Evolutionary conservation across 495 filamentous ascomycete genomes (phyloP).

Genomic region (Tetracladium setigerum): DNA sequence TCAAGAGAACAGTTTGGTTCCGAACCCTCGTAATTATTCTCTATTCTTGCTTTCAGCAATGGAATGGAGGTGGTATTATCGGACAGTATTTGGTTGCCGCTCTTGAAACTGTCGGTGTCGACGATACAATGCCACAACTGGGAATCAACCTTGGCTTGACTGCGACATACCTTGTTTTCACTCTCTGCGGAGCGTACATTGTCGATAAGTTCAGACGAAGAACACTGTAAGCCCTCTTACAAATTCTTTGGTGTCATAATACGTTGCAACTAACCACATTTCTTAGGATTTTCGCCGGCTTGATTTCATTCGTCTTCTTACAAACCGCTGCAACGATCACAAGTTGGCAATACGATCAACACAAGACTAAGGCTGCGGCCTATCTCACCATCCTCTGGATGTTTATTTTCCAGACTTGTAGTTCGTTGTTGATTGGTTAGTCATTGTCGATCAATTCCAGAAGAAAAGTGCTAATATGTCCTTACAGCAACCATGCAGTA

Average conservation of each 20-base stretch:
- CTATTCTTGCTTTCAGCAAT: conserved; percentile 37
- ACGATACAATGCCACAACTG: conserved; percentile 23
- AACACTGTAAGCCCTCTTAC: conserved; percentile 15
- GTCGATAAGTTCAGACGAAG: conserved; percentile 31
- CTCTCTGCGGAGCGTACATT: conserved; percentile 28
- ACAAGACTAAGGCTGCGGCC: conserved; percentile 20
- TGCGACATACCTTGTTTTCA: conserved; percentile 34
- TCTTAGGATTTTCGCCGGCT: conserved; percentile 25
- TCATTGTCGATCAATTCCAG: too few species aligned
- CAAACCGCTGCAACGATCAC: conserved; percentile 34
- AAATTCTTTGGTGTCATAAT: too few species aligned
- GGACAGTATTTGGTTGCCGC: conserved; percentile 34
- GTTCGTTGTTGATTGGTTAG: conserved; percentile 19
- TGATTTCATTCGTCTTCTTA: conserved; percentile 31
- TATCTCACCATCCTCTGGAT: conserved; percentile 33
- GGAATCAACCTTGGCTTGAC: conserved; percentile 34
- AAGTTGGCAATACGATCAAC: conserved; percentile 29
- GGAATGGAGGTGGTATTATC: conserved; percentile 38
- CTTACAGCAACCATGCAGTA: conserved; percentile 34
- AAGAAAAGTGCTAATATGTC: too few species aligned
- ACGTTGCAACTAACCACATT: too few species aligned
- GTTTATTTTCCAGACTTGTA: conserved; percentile 35
- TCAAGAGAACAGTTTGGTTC: conserved; percentile 27
- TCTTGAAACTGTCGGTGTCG: conserved; percentile 28
- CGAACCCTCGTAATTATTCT: conserved; percentile 30